Evolutionary conservation across 2,329 filamentous ascomycete genomes (phyloP).

Genomic region (Leptodontidium sp.): DNA sequence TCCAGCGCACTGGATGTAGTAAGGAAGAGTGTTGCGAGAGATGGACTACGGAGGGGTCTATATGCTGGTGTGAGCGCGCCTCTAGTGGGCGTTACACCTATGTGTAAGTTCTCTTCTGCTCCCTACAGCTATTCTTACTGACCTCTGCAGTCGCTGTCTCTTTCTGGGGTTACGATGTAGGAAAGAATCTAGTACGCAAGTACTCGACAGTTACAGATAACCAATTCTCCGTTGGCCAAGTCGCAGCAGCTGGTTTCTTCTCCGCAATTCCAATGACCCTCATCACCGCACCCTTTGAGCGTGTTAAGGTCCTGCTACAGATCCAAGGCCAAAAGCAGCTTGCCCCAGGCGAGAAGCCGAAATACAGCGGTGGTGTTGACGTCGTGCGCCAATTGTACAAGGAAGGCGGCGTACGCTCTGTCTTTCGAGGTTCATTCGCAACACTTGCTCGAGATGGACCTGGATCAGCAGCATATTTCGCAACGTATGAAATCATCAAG

Average conservation of each 20-base stretch:
- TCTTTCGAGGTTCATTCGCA: slow-evolving; percentile 90
- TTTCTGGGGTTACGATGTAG: slow-evolving; percentile 92
- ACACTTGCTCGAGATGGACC: slow-evolving; percentile 94
- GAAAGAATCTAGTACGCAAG: slow-evolving; percentile 83
- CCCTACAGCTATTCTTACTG: not conserved
- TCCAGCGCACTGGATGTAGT: slow-evolving; percentile 91
- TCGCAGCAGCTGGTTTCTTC: slow-evolving; percentile 95
- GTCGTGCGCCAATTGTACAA: slow-evolving; percentile 93
- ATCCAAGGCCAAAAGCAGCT: slow-evolving; percentile 92
- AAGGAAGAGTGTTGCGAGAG: slow-evolving; percentile 83
- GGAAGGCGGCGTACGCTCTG: slow-evolving; percentile 87
- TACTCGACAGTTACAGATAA: slow-evolving; percentile 72
- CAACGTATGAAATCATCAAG: slow-evolving; percentile 97
- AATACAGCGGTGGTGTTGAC: slow-evolving; percentile 86
- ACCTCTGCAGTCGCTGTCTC: slow-evolving; percentile 67
- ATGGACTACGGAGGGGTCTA: slow-evolving; percentile 81
- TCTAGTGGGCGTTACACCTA: slow-evolving; percentile 93
- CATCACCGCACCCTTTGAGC: slow-evolving; percentile 99
- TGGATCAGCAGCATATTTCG: slow-evolving; percentile 94
- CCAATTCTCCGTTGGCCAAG: slow-evolving; percentile 83
- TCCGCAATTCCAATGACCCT: slow-evolving; percentile 96
- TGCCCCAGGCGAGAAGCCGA: slow-evolving; percentile 88
- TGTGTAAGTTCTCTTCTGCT: slow-evolving; percentile 75
- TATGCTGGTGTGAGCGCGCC: slow-evolving; percentile 98
- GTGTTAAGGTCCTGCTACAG: slow-evolving; percentile 97